Base-by-base conservation (phyloP, 2,329 filamentous ascomycete species). In the Phoma herbarum region DNA sequence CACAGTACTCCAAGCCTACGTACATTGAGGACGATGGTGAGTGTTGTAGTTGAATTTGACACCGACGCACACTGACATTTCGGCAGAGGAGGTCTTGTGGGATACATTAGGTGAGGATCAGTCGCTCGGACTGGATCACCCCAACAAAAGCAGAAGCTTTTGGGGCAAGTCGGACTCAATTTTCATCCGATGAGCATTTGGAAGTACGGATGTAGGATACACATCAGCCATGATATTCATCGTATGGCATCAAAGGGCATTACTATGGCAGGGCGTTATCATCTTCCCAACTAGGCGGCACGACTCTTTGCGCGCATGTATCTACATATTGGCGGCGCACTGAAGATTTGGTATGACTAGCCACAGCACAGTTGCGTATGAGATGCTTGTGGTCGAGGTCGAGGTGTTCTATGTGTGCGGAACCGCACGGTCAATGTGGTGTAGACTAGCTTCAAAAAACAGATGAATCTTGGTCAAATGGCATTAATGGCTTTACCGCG, bases 21-120 rank as follows among this genome's bases (percentile, higher is more conserved):
- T 96, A 96, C 79, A 82, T 99, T 45, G 57, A 60, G 31, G 88
- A 90, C 66, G 95, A 98, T 80, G 93, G 94, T 97, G 81, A 83
- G 88, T 76, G n/a, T 16, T 11, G 22, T 33, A 22, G n/a, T 1
- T 16, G 9, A n/a, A 7, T 16, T 11, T n/a, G 3, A 4, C 4
- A 5, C 5, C n/a, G 3, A 22, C 22, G 22, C 12, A 12, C 47
- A 48, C 63, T 68, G 50, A 74, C 47, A 3, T 23, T 9, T 49
- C 5, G 9, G 22, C 65, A 82, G 81, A 83, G 39, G 80, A 83
- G 25, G 71, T 83, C 25, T 65, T 83, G 2, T 79, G 75, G 58
- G 79, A 83, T 41, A 77, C 79, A 50, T 57, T 81, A 43, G 70
- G 60, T 37, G 50, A 64, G 18, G 79, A 82, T 26, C 76, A 81